Conservation (phyloP, 805 yeast genomes). For the Suhomyces tanzawaensis region DNA sequence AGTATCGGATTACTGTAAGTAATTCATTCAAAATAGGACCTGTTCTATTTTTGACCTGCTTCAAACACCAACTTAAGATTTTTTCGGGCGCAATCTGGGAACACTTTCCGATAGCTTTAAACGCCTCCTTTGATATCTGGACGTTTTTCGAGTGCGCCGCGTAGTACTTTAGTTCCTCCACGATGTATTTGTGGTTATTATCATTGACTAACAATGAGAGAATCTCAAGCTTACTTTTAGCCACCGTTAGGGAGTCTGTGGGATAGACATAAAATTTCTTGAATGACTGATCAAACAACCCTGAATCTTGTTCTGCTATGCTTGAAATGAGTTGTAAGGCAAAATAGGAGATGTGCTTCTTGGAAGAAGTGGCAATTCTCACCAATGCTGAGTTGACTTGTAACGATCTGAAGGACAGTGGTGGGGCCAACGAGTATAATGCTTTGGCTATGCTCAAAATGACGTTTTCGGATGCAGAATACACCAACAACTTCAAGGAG, state of each 20-base stretch:
- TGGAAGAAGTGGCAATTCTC: slow-evolving; percentile 34
- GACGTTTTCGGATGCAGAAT: slow-evolving; percentile 57
- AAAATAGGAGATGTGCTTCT: slow-evolving; percentile 20
- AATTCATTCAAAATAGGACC: slow-evolving; percentile 55
- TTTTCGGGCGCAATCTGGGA: slow-evolving; percentile 44
- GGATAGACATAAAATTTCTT: slow-evolving; percentile 57
- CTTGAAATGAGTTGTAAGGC: slow-evolving; percentile 49
- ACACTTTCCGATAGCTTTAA: slow-evolving; percentile 62
- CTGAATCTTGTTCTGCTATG: slow-evolving; percentile 33
- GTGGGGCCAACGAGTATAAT: slow-evolving; percentile 56
- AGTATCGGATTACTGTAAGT: slow-evolving; percentile 66
- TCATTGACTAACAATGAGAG: slow-evolving; percentile 58
- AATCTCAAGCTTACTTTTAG: slow-evolving; percentile 58
- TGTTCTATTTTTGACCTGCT: slow-evolving; percentile 37
- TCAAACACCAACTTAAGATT: slow-evolving; percentile 64
- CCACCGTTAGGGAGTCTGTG: slow-evolving; percentile 42
- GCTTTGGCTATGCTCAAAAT: slow-evolving; percentile 60
- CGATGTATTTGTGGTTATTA: slow-evolving; percentile 47
- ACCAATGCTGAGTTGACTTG: slow-evolving; percentile 52
- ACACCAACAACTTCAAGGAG: slow-evolving; percentile 45
- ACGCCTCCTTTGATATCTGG: slow-evolving; percentile 42
- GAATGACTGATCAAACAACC: slow-evolving; percentile 31
- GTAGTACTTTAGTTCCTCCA: slow-evolving; percentile 64
- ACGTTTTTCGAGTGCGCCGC: slow-evolving; percentile 28
- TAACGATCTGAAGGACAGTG: slow-evolving; percentile 46